Evolutionary conservation across 2,329 filamentous ascomycete species (phyloP), one percentile per base, ranked within the genome.

Genomic region (Aspergillus terreus): DNA sequence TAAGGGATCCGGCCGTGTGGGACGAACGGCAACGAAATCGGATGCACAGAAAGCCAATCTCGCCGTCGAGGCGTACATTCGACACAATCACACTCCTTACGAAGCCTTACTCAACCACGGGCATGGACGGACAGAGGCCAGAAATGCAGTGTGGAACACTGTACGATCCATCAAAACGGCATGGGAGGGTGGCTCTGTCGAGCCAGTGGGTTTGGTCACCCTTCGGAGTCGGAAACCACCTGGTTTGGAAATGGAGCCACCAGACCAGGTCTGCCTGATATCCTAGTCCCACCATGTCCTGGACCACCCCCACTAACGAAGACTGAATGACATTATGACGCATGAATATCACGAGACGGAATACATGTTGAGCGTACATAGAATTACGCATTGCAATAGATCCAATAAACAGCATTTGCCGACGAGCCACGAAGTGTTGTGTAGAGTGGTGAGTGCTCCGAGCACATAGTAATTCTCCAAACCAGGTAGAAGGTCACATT

Each of bases 11-110:
- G 66, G 71, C 10, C 64, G 72, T 12, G 71, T 76, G 0, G 74
- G 73, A 1, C 65, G 72, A 1, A 66, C 63, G 1, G 51, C 60
- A n/a, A 66, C 47, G 7, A 58, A 57, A 3, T 61, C 63, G 0
- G 71, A 75, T 6, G 55, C 69, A 21, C 53, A 55, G 3, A 73
- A 73, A 45, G 70, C 67, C 1, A 50, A 58, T 3, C 50, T 76
- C 36, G 73, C 73, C 1, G 72, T 75, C 11, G 68, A 74, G 49
- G 73, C 74, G 27, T 70, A 76, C 61, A 71, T 76, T 49, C 62
- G 74, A 21, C 73, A 76, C 56, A 62, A 57, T 4, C 69, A 71
- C 55, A 76, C 72, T 1, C 58, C 63, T 0, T 76, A 76, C 46
- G 73, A 76, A 6, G 47, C 45, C 6, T 47, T 74, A 19, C 62